Evolutionary conservation across 2,329 filamentous ascomycete genomes (phyloP).

Genomic region (Xylaria sp.): DNA sequence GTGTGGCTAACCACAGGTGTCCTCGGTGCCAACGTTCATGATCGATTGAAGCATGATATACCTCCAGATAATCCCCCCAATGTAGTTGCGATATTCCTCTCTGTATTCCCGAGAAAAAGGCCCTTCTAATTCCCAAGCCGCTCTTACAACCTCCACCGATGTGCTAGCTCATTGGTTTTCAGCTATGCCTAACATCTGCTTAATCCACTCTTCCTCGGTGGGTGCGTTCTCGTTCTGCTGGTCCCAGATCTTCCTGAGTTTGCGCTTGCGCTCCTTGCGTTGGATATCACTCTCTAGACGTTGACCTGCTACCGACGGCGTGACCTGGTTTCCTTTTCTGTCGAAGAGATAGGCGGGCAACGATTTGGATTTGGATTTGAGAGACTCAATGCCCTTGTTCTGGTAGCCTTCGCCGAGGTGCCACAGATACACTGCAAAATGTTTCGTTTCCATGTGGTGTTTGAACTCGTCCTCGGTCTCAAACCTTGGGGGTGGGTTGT

Average conservation of each 20-base stretch:
- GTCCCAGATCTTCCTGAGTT: conserved; percentile 51
- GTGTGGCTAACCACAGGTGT: not conserved
- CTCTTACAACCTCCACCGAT: not conserved
- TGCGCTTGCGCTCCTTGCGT: conserved; percentile 50
- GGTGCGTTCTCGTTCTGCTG: conserved; percentile 54
- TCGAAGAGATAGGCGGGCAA: conserved; percentile 60
- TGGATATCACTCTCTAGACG: conserved; percentile 55
- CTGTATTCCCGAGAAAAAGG: not conserved
- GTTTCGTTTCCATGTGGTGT: conserved; percentile 59
- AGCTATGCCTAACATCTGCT: conserved; percentile 36
- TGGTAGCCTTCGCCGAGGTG: conserved; percentile 64
- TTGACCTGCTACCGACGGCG: conserved; percentile 61
- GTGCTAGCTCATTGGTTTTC: conserved; percentile 13
- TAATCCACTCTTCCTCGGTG: conserved; percentile 46
- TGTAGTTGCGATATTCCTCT: not conserved
- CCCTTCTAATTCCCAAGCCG: not conserved
- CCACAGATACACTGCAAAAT: conserved; percentile 61
- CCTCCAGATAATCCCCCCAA: no score
- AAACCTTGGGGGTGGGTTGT: conserved; percentile 30
- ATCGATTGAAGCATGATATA: no score
- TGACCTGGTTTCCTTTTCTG: conserved; percentile 59
- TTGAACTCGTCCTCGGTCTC: conserved; percentile 44
- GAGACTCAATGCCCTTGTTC: conserved; percentile 45
- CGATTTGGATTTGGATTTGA: conserved; percentile 32
- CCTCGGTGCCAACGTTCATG: not conserved